A percentile compares a stretch with the other conserved stretches of the same genome.
Conservation (phyloP, 1,139 yeast genomes). For the Nakaseomyces uthaithaninus region DNA sequence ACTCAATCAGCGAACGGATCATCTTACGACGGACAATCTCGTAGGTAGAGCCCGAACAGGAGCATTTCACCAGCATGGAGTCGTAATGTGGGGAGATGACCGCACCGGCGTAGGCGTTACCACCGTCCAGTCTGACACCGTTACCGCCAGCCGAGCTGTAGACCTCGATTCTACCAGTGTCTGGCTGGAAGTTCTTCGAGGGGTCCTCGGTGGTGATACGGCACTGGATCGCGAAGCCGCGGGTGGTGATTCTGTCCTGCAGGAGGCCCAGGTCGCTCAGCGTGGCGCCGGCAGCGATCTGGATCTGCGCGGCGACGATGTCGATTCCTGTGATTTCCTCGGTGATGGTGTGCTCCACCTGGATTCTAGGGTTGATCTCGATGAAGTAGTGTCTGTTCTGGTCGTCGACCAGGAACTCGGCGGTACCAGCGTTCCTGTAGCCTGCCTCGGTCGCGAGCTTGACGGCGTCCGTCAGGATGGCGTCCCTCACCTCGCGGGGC, state of each 20-base stretch:
- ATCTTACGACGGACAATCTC: constrained; percentile 96
- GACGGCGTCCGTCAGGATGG: constrained; percentile 90
- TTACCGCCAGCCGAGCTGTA: constrained; percentile 99
- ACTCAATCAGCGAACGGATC: constrained; percentile 93
- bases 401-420: constrained; percentile 89
- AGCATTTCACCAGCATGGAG: constrained; percentile 95
- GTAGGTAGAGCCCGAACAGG: constrained; percentile 92
- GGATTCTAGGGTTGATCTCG: constrained; percentile 97
- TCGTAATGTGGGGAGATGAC: constrained; percentile 96
- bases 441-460: constrained; percentile 80
- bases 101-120: constrained; percentile 98
- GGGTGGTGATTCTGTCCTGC: constrained; percentile 88
- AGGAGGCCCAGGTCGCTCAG: constrained; percentile 82
- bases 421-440: constrained; percentile 97
- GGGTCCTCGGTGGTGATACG: constrained; percentile 99
- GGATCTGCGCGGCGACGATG: constrained; percentile 96
- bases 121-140: constrained; percentile 98
- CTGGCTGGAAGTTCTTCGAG: constrained; percentile 93
- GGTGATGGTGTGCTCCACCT: constrained; percentile 97
- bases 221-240: constrained; percentile 98
- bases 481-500: constrained; percentile 75
- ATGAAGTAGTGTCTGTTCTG: constrained; percentile 95
- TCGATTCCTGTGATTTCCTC: constrained; percentile 99
- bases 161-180: constrained; percentile 96
- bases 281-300: constrained; percentile 97